These are phyloP conservation scores for Athelia psychrophila DNA, from an alignment of 1,284 basidiomycete genomes.

Conservation along the genomic window DNA sequence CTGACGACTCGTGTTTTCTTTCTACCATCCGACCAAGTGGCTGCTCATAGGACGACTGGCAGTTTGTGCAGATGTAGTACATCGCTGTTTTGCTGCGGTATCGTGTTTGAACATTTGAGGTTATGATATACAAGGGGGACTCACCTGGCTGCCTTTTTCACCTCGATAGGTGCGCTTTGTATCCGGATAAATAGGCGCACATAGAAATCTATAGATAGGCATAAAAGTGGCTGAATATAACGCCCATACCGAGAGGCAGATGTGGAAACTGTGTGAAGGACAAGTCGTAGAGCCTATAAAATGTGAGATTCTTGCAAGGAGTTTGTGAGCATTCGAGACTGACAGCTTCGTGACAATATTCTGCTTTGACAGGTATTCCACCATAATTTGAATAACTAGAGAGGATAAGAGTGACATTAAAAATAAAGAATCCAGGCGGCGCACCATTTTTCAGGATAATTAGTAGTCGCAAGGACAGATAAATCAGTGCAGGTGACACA, in stretches of 20 bases:
- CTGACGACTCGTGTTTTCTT: conserved; percentile 50
- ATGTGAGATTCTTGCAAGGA: conserved; percentile 3
- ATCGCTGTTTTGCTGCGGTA: conserved; percentile 71
- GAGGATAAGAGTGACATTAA: neutral
- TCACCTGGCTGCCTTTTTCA: conserved; percentile 81
- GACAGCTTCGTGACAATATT: conserved; percentile 93
- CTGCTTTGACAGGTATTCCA: conserved; percentile 87
- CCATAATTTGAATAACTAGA: conserved; percentile 92
- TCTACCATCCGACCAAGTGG: conserved; percentile 71
- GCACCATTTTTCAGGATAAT: conserved; percentile 96
- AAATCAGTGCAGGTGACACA: conserved; percentile 98
- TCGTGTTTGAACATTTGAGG: conserved; percentile 8
- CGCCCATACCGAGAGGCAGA: conserved; percentile 92
- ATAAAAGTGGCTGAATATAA: conserved; percentile 88
- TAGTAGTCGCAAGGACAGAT: conserved; percentile 89
- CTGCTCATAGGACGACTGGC: conserved; percentile 79
- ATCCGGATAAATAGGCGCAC: conserved; percentile 90
- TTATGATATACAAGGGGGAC: conserved; percentile 18
- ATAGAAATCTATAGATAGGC: conserved; percentile 97
- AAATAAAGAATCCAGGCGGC: conserved; percentile 13
- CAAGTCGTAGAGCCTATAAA: conserved; percentile 79
- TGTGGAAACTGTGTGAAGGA: conserved; percentile 82
- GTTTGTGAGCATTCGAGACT: conserved; percentile 21
- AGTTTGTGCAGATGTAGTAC: conserved; percentile 81
- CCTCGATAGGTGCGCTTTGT: conserved; percentile 75